Conservation (phyloP, 2,329 filamentous ascomycete genomes). For the Pestalotiopsis sp. region DNA sequence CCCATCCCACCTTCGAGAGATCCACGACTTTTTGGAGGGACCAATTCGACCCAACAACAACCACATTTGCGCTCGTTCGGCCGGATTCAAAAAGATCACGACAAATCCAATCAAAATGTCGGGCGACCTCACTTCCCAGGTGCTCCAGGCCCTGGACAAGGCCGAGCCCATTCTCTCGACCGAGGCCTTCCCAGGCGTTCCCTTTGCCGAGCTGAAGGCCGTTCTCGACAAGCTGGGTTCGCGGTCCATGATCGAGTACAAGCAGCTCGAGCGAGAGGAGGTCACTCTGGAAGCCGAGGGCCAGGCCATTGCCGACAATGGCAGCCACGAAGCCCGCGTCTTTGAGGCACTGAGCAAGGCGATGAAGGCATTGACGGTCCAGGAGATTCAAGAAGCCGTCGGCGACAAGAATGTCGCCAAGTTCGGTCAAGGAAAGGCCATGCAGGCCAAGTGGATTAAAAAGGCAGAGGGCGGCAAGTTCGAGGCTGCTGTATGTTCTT, state of each 20-base stretch:
- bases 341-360: slow-evolving; percentile 73
- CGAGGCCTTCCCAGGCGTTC: slow-evolving; percentile 67
- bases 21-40: neutral
- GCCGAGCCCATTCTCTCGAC: slow-evolving; percentile 67
- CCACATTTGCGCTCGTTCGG: neutral
- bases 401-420: slow-evolving; percentile 75
- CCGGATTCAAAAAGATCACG: neutral
- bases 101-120: slow-evolving; percentile 40
- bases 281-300: slow-evolving; percentile 75
- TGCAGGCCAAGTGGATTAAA: slow-evolving; percentile 75
- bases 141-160: slow-evolving; percentile 67
- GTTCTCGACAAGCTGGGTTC: slow-evolving; percentile 84
- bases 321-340: slow-evolving; percentile 81
- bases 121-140: slow-evolving; percentile 63
- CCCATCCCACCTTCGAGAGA: neutral
- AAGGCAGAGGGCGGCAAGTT: slow-evolving; percentile 61
- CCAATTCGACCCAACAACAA: neutral
- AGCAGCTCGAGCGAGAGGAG: slow-evolving; percentile 80
- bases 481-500: slow-evolving; percentile 38
- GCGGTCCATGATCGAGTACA: slow-evolving; percentile 84
- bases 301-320: slow-evolving; percentile 70
- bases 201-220: slow-evolving; percentile 76
- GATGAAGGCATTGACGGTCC: slow-evolving; percentile 79
- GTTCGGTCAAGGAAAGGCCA: slow-evolving; percentile 92
- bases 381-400: slow-evolving; percentile 69